A percentile compares a stretch with the other conserved stretches of the same genome.
Conservation (phyloP, 352 stramenopile genomes). For the Phytopythium delawarense region DNA sequence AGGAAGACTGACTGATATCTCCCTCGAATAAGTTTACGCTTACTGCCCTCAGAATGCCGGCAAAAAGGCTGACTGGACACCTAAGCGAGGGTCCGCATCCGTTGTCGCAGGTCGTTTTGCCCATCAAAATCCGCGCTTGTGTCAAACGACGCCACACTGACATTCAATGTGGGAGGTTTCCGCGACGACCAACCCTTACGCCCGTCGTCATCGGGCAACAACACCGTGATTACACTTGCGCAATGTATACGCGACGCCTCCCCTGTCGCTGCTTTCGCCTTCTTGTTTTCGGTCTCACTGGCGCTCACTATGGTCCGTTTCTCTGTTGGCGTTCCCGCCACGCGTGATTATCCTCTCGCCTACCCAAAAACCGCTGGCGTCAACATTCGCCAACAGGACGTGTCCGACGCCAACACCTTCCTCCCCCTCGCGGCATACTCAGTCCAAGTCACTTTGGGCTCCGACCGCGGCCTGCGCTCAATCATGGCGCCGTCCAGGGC, state of each 20-base stretch:
- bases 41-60: too few relatives aligned
- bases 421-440: not conserved
- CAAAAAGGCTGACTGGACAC: too few relatives aligned
- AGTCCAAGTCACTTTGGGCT: not conserved
- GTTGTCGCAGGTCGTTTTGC: not conserved
- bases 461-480: not conserved
- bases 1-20: not conserved
- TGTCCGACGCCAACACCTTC: slow-evolving; percentile 1
- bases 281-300: not conserved
- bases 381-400: slow-evolving; percentile 29
- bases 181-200: not conserved
- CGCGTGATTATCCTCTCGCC: slow-evolving; percentile 32
- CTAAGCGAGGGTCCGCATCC: not conserved
- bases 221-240: not conserved
- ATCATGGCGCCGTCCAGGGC: not conserved
- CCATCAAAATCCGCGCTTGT: not conserved
- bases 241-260: not conserved
- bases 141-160: not conserved
- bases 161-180: not conserved
- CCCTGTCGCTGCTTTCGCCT: not conserved
- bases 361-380: slow-evolving; percentile 19
- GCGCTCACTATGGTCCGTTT: not conserved
- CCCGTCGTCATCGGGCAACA: not conserved
- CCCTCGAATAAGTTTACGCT: too few relatives aligned
- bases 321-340: slow-evolving; percentile 10